These are phyloP conservation scores for Neurospora hispaniola DNA, from an alignment of 495 filamentous ascomycete genomes.

Conservation along the genomic window DNA sequence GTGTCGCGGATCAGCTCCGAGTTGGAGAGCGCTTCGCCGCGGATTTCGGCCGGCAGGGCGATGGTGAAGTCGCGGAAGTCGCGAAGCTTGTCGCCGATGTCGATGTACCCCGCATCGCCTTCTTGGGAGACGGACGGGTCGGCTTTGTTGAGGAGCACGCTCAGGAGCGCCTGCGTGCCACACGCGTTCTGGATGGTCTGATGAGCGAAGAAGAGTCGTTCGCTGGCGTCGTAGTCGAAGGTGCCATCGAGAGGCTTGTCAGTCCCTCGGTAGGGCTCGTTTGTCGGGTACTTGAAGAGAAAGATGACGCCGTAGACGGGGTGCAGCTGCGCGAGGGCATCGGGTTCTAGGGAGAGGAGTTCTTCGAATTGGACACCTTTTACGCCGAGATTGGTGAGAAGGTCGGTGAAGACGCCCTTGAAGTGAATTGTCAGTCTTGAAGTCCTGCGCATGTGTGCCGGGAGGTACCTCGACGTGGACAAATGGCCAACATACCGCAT, in stretches of 20 bases:
- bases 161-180: constrained; percentile 91
- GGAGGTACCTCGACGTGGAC: background rate
- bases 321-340: constrained; percentile 63
- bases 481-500: constrained; percentile 55
- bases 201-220: constrained; percentile 83
- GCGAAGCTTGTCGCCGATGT: constrained; percentile 49
- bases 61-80: constrained; percentile 90
- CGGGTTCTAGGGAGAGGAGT: constrained; percentile 78
- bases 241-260: constrained; percentile 62
- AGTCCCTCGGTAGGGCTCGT: constrained; percentile 47
- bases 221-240: constrained; percentile 64
- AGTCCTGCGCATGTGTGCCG: background rate
- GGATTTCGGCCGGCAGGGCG: constrained; percentile 70
- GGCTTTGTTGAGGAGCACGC: constrained; percentile 81
- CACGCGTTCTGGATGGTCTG: constrained; percentile 99
- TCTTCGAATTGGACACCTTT: constrained; percentile 96
- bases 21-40: constrained; percentile 51
- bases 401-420: constrained; percentile 95
- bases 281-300: constrained; percentile 94
- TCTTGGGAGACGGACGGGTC: constrained; percentile 7
- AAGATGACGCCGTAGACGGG: constrained; percentile 97
- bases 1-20: constrained; percentile 76
- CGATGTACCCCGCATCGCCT: constrained; percentile 20
- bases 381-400: constrained; percentile 84
- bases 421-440: constrained; percentile 4